Base-by-base conservation (phyloP, 495 filamentous ascomycete species). In the Penicillium coprophilum region DNA sequence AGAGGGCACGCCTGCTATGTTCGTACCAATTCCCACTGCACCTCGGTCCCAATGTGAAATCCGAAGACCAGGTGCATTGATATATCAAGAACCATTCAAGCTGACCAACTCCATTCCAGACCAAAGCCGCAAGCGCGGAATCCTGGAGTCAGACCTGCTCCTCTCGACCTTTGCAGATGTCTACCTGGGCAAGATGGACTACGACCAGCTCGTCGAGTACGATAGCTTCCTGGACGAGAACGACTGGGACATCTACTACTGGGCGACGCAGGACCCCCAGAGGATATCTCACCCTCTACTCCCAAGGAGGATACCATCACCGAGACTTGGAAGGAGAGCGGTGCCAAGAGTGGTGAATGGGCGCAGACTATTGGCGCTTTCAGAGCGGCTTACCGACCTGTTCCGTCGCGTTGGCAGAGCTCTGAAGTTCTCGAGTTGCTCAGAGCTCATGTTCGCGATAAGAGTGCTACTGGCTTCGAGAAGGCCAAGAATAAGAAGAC, bases 221-320 rank as follows among this genome's bases (percentile, higher is more conserved):
- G 95, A 97, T 71, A 76, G 80, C 15, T 97, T 98, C 81, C 84
- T 98, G 45, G 94, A 98, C 76, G 94, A 98, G 72, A 97, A 97
- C 69, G 94, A 98, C 73, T 98, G 94, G 94, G 94, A 98, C 70
- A 97, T 98, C 56, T 98, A 98, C 79, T 98, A 98, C 81, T 98
- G 94, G 94, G 90, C 91, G 1, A 98, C 95, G n/a, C 95, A 98
- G 70, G 85, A 89, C 59, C 82, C 89, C 77, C 83, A 1, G 50
- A 52, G 24, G 38, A 52, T 0, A 12, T 52, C 1, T 61, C 77
- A 1, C 80, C 55, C 34, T 56, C 69, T 9, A 40, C 68, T 13
- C 61, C 65, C 44, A 66, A 71, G 30, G 68, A 78, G 55, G 77
- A 77, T 49, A 76, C 74, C 5, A 64, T 73, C 40, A 81, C 80